A percentile compares a stretch with the other conserved stretches of the same genome.
Conservation (phyloP, 2,329 filamentous ascomycete species). For the Colletotrichum lini region DNA sequence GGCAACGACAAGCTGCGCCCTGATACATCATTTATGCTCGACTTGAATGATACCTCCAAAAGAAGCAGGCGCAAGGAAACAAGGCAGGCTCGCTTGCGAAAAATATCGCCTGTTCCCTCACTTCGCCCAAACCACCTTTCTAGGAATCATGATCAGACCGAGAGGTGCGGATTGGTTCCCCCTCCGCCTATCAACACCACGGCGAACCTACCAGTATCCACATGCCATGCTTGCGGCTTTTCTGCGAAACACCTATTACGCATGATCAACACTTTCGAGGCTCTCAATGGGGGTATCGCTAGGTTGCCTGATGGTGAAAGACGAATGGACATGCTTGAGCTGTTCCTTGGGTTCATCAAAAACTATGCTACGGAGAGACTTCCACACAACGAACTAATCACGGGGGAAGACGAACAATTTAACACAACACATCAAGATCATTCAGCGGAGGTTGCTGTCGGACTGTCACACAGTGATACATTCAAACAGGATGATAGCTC, state of each 20-base stretch:
- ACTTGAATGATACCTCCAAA: not conserved
- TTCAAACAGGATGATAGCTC: not conserved
- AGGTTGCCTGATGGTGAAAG: not conserved
- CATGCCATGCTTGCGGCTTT: constrained; percentile 13
- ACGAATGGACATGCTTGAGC: constrained; percentile 10
- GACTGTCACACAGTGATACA: not conserved
- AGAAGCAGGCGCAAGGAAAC: not conserved
- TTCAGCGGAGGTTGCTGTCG: not conserved
- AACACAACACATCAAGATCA: not conserved
- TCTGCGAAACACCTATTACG: constrained; percentile 8
- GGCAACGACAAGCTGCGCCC: not conserved
- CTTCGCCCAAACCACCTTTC: not conserved
- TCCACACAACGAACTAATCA: not conserved
- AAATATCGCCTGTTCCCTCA: not conserved
- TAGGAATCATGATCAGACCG: not conserved
- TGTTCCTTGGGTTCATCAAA: constrained; percentile 14
- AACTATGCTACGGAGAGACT: constrained; percentile 20
- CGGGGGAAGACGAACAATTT: not conserved
- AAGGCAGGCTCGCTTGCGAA: not conserved
- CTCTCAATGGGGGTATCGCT: constrained; percentile 2
- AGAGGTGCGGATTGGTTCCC: constrained; percentile 7
- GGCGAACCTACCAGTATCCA: not conserved
- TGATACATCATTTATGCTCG: not conserved
- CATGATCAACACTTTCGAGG: not conserved
- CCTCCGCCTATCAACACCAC: not conserved